Percentiles rank a stretch among this genome's conserved stretches.
Conservation (phyloP, 306 rosid species). For the Rosa persica region DNA sequence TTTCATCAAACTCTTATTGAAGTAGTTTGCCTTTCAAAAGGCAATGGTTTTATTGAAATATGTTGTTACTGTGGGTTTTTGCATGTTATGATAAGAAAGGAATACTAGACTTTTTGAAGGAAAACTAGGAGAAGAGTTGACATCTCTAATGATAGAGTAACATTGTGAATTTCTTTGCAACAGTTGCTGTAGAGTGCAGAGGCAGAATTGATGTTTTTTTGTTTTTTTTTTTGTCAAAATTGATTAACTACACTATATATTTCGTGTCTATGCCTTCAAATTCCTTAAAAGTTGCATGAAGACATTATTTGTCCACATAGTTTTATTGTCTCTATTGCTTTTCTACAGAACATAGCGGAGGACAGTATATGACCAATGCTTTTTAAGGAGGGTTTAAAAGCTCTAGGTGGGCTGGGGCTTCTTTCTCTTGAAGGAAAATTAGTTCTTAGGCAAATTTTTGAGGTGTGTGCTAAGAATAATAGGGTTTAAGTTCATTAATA, state of each 20-base stretch:
- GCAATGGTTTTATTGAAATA: too few species aligned
- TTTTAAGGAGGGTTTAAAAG: slow-evolving; percentile 91
- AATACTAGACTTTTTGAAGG: too few species aligned
- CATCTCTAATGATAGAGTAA: too few species aligned
- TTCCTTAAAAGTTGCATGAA: neutral
- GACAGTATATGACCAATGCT: slow-evolving; percentile 96
- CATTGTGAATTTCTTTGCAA: too few species aligned
- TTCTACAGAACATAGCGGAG: slow-evolving; percentile 60
- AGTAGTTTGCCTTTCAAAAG: too few species aligned
- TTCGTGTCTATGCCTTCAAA: neutral
- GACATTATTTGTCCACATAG: neutral
- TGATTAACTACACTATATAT: neutral
- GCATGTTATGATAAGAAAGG: too few species aligned
- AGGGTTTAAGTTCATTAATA: slow-evolving; percentile 16
- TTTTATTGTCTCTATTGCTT: neutral
- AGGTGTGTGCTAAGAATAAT: slow-evolving; percentile 56
- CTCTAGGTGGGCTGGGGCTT: slow-evolving; percentile 90
- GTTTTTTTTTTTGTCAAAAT: neutral
- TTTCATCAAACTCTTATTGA: too few species aligned
- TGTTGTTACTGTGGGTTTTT: too few species aligned
- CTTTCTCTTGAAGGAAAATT: slow-evolving; percentile 91
- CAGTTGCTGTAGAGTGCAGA: neutral
- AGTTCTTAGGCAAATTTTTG: slow-evolving; percentile 91
- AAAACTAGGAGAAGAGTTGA: too few species aligned
- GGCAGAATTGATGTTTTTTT: neutral